Evolutionary conservation across 1,139 yeast species (phyloP), one percentile per base, ranked within the genome.

Genomic region (Hyphopichia burtonii): DNA sequence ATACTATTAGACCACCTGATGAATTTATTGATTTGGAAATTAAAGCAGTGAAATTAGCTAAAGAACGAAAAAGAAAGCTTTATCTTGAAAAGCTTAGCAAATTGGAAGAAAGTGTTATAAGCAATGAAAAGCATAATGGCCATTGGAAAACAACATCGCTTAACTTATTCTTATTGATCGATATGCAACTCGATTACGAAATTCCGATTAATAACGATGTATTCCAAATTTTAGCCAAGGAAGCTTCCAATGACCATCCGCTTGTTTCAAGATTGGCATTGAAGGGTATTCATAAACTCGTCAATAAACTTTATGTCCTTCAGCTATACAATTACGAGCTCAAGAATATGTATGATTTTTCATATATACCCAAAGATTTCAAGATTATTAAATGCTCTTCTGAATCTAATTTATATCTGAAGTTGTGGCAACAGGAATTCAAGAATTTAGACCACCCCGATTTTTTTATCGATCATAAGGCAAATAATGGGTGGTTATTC

Each of bases 101-200:
- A 22, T 54, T 84, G 4, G 80, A 81, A 44, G 64, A 64, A 2
- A 53, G 56, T n/a, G 65, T 83, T 8, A 49, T 82, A 16, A 46
- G 52, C 11, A 64, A 67, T 44, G 72, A 71, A 34, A 50, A 57
- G 32, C 46, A 56, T 0, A 66, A 71, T 17, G 58, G 73, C 1
- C 89, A 86, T 48, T 91, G 98, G 98, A 86, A 83, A 51, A 67
- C 78, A 6, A 72, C 82, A 6, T 66, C 78, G 12, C 66, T 82
- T 30, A 78, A 82, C 42, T 60, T 87, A 39, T 73, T 77, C 9
- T 62, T 85, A 22, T 61, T 87, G 41, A 68, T 78, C 2, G 71
- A 73, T 30, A 56, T 86, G 8, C 87, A 85, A 54, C 65, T 76
- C 2, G 80, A 77, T 49, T 59, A 75, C 35, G 88, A 83, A 46